Base-by-base conservation (phyloP, 2,329 filamentous ascomycete genomes). In the Cordyceps farinosa region DNA sequence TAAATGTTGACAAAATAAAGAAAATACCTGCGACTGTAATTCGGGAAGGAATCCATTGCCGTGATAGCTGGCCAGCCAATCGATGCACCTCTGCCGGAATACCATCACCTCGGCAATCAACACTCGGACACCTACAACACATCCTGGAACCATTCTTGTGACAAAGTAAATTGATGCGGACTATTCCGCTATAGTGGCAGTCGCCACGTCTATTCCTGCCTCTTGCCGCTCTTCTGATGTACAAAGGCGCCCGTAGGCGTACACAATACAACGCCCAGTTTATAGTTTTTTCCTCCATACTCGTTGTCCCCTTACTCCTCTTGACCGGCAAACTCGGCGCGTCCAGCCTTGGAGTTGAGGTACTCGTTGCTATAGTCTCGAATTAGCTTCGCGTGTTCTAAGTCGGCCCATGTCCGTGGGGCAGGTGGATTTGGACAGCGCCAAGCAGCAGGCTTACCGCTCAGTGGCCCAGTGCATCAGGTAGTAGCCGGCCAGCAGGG, bases 401-500 rank as follows among this genome's bases (percentile, higher is more conserved):
- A 3, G 50, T 5, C 59, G 22, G 30, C 11, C n/a, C 27, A 13
- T n/a, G 29, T 13, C 5, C 7, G n/a, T 17, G 3, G n/a, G 22
- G 15, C 30, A 11, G 11, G 30, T 44, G 36, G 9, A 3, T 5
- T 22, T 22, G 22, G 22, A 22, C 22, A 22, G 22, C 22, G 22
- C 22, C 22, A 22, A 22, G 32, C 40, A 22, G 22, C 11, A 32
- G 34, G 56, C 42, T 80, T 85, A 98, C 95, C 88, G 87, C 80
- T 97, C 88, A 73, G 86, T 89, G 69, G 95, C 94, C 95, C 95
- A 99, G 75, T 90, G 80, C 89, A 98, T 90, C 69, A 87, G 75
- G 75, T 88, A 87, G 82, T 98, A 99, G 69, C 85, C 92, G 69
- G 83, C 77, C 67, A 95, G 72, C 70, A 97, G 80, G 45, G 93